These are phyloP conservation scores for Capsicum rhomboideum DNA, from an alignment of 257 asterid species.

Conservation along the genomic window DNA sequence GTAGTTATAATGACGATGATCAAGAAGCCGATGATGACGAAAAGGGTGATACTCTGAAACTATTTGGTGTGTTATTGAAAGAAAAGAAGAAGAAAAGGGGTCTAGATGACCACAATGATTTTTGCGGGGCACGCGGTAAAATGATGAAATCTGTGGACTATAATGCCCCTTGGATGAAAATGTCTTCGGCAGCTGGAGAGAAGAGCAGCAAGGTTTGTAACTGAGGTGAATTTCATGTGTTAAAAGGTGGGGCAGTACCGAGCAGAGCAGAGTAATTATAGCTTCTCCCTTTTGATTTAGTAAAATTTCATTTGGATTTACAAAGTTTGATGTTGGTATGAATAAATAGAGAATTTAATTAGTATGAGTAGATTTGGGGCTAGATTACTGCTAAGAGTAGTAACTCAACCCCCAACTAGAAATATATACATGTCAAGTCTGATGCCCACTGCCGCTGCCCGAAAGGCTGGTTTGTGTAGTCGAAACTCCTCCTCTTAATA, in stretches of 20 bases:
- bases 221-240: neutral
- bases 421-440: neutral
- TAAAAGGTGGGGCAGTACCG: neutral
- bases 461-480: neutral
- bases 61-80: constrained; percentile 68
- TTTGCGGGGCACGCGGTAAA: constrained; percentile 18
- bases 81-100: constrained; percentile 43
- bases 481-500: neutral
- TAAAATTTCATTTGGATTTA: neutral
- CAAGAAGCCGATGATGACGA: constrained; percentile 28
- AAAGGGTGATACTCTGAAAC: constrained; percentile 38
- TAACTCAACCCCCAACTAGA: neutral
- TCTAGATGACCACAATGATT: constrained; percentile 22
- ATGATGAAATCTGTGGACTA: constrained; percentile 33
- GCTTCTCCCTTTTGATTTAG: neutral
- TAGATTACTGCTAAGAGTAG: neutral
- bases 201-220: constrained; percentile 23
- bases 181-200: constrained; percentile 28
- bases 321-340: neutral
- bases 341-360: neutral
- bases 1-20: neutral
- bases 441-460: neutral
- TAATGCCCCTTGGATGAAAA: constrained; percentile 35
- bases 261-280: neutral
- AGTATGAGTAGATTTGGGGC: neutral